Evolutionary conservation across 495 filamentous ascomycete genomes (phyloP).

Genomic region (Chaetomium tenue): DNA sequence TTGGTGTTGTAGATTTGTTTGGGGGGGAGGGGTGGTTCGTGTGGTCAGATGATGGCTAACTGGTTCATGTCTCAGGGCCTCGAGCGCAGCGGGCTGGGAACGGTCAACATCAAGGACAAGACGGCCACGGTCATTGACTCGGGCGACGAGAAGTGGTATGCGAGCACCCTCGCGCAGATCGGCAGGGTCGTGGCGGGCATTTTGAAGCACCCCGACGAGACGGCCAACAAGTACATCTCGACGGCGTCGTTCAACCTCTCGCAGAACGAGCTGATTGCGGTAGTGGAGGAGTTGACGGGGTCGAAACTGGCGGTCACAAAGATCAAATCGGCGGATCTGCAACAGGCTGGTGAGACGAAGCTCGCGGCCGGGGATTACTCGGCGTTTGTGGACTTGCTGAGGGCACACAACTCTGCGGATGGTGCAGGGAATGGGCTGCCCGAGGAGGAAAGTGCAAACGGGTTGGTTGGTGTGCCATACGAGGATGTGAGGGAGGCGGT

Average conservation of each 20-base stretch:
- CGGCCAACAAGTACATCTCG: constrained; percentile 52
- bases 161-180: constrained; percentile 49
- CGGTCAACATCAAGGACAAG: constrained; percentile 45
- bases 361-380: constrained; percentile 42
- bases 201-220: constrained; percentile 52
- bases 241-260: constrained; percentile 52
- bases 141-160: constrained; percentile 50
- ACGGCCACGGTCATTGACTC: constrained; percentile 52
- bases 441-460: constrained; percentile 33
- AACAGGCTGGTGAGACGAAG: constrained; percentile 47
- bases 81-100: constrained; percentile 32
- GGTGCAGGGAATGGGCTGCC: constrained; percentile 46
- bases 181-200: constrained; percentile 50
- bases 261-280: constrained; percentile 53
- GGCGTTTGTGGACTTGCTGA: constrained; percentile 45
- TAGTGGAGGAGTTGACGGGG: constrained; percentile 51
- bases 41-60: background rate
- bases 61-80: constrained; percentile 44
- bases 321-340: constrained; percentile 43
- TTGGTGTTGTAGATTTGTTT: background rate
- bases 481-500: constrained; percentile 31
- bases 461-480: constrained; percentile 24
- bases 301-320: constrained; percentile 40
- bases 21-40: background rate
- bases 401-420: constrained; percentile 41